Evolutionary conservation across 257 asterid genomes (phyloP).

Genomic region (Nicotiana sylvestris): DNA sequence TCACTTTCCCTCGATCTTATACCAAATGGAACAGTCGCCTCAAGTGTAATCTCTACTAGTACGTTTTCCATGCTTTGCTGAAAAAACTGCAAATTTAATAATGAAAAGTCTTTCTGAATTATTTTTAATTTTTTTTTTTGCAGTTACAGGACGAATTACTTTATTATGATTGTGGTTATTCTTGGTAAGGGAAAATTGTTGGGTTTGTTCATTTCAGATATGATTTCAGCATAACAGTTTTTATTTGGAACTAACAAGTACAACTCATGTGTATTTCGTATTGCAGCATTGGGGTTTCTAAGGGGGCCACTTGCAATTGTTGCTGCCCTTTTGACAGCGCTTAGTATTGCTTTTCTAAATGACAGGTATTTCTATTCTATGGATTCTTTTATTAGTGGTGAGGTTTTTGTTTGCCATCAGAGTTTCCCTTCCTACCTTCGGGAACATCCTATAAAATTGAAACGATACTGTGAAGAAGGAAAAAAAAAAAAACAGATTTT

Average conservation of each 20-base stretch:
- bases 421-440: background rate
- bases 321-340: slow-evolving; percentile 75
- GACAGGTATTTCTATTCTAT: slow-evolving; percentile 50
- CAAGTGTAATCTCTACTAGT: slow-evolving; percentile 96
- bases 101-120: background rate
- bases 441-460: too few relatives aligned
- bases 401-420: background rate
- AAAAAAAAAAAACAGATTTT: background rate
- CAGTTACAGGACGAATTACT: slow-evolving; percentile 95
- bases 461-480: too few relatives aligned
- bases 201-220: background rate
- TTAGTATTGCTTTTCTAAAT: slow-evolving; percentile 77
- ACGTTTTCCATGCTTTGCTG: slow-evolving; percentile 12
- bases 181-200: slow-evolving; percentile 49
- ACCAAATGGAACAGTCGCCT: slow-evolving; percentile 95
- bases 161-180: slow-evolving; percentile 65
- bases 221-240: background rate
- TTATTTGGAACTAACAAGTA: background rate
- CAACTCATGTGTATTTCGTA: slow-evolving; percentile 11
- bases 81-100: background rate
- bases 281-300: slow-evolving; percentile 74
- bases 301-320: slow-evolving; percentile 73
- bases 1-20: slow-evolving; percentile 74
- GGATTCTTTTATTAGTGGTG: background rate
- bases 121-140: slow-evolving; percentile 11